Evolutionary conservation across 2,329 filamentous ascomycete genomes (phyloP).

Genomic region (Phialemoniopsis sp.): DNA sequence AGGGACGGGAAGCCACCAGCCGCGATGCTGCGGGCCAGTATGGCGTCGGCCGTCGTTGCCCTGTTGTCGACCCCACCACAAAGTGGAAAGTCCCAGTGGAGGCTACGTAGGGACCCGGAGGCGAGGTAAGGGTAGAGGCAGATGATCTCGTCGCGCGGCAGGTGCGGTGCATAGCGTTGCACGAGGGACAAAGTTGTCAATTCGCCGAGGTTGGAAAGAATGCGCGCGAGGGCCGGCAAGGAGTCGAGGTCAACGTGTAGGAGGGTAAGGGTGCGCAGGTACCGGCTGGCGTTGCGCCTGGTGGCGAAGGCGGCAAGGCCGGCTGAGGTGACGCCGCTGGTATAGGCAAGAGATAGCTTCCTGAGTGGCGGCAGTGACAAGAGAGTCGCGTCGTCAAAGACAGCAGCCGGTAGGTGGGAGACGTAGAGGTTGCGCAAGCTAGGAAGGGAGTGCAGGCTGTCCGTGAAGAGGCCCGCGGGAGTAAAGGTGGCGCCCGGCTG

Average conservation of each 20-base stretch:
- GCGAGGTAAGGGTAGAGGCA: conserved; percentile 63
- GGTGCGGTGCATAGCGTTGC: conserved; percentile 49
- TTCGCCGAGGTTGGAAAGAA: conserved; percentile 49
- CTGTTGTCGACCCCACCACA: conserved; percentile 36
- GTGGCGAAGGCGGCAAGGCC: conserved; percentile 56
- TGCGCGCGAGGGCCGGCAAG: conserved; percentile 52
- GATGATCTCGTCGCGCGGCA: conserved; percentile 51
- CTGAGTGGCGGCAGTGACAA: conserved; percentile 48
- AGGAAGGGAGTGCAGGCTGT: conserved; percentile 45
- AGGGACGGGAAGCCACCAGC: conserved; percentile 61
- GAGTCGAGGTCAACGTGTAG: conserved; percentile 53
- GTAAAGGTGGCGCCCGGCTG: conserved; percentile 49
- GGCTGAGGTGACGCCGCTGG: conserved; percentile 49
- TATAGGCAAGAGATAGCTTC: conserved; percentile 50
- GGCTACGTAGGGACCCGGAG: conserved; percentile 42
- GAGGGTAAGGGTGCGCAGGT: conserved; percentile 45
- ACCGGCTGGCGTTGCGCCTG: conserved; percentile 33
- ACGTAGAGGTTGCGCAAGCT: conserved; percentile 55
- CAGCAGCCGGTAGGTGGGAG: conserved; percentile 48
- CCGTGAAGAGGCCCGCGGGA: conserved; percentile 46
- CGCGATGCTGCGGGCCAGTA: conserved; percentile 60
- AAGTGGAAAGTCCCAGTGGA: conserved; percentile 63
- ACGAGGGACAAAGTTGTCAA: conserved; percentile 49
- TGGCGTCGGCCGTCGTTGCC: conserved; percentile 49
- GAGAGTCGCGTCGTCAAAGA: conserved; percentile 54